Evolutionary conservation across 768 basidiomycete species (phyloP).

Genomic region (Tephrocybe sp.): DNA sequence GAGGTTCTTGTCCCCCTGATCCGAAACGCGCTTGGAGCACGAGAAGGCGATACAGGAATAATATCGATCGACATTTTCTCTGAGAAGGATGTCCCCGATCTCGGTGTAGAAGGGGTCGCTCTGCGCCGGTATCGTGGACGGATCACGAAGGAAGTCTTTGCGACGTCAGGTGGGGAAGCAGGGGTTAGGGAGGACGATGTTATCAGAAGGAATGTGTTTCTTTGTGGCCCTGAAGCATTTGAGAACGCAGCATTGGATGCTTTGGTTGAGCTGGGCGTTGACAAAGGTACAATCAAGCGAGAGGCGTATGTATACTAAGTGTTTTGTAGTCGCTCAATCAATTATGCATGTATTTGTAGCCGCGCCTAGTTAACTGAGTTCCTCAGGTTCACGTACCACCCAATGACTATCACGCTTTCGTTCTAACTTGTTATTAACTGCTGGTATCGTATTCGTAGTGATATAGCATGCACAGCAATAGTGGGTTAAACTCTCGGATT

Average conservation of each 20-base stretch:
- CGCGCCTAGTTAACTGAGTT: too few species aligned
- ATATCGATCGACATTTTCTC: slow-evolving; percentile 45
- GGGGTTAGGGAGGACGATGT: slow-evolving; percentile 3
- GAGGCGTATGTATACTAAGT: slow-evolving; percentile 49
- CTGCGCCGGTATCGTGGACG: slow-evolving; percentile 22
- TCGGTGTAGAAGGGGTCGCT: slow-evolving; percentile 5
- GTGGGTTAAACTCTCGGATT: too few species aligned
- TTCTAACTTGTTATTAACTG: too few species aligned
- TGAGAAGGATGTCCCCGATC: slow-evolving; percentile 12
- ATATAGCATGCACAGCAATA: too few species aligned
- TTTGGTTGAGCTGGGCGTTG: slow-evolving; percentile 35
- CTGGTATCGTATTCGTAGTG: too few species aligned
- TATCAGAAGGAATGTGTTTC: slow-evolving; percentile 32
- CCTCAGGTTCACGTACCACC: too few species aligned
- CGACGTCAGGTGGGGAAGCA: slow-evolving; percentile 4
- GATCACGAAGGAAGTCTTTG: slow-evolving; percentile 20
- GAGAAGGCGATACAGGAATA: slow-evolving; percentile 8
- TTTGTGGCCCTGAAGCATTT: slow-evolving; percentile 53
- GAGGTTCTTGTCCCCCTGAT: slow-evolving; percentile 49
- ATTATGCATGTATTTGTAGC: too few species aligned
- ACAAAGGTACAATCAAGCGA: slow-evolving; percentile 28
- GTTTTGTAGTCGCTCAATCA: too few species aligned
- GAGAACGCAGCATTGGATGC: slow-evolving; percentile 36
- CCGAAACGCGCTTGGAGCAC: slow-evolving; percentile 21
- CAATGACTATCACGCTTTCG: too few species aligned